Evolutionary conservation across 2,329 filamentous ascomycete species (phyloP).

Genomic region (Hansfordia pulvinata): DNA sequence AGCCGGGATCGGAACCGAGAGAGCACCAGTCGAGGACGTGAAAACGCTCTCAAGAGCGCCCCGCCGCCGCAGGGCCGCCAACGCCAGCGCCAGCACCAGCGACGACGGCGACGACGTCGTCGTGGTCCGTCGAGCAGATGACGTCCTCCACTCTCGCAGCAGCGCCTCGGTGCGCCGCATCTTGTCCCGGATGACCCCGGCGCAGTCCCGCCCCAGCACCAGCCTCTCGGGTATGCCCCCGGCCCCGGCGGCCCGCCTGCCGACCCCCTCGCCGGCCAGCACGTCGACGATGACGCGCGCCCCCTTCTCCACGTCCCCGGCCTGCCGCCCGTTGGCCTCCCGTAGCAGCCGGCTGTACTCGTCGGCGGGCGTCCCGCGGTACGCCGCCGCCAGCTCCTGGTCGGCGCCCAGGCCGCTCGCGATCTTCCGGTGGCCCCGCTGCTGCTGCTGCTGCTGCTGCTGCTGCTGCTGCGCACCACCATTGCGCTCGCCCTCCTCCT

Average conservation of each 20-base stretch:
- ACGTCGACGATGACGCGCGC: conserved; percentile 38
- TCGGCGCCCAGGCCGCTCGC: conserved; percentile 10
- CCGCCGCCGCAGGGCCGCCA: too few relatives aligned
- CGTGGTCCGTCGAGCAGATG: conserved; percentile 21
- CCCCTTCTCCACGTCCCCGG: conserved; percentile 41
- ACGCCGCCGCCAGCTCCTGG: conserved; percentile 17
- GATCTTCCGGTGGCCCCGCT: too few relatives aligned
- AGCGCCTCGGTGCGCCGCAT: conserved; percentile 25
- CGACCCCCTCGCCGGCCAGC: conserved; percentile 35
- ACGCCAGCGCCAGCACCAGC: too few relatives aligned
- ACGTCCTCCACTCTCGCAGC: conserved; percentile 35
- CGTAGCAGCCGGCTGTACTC: conserved; percentile 16
- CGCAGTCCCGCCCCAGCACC: conserved; percentile 37
- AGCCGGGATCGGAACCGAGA: too few relatives aligned
- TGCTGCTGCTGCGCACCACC: too few relatives aligned
- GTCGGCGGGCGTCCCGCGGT: conserved; percentile 13
- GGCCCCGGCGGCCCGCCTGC: conserved; percentile 25
- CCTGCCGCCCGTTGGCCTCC: conserved; percentile 30
- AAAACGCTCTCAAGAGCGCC: too few relatives aligned
- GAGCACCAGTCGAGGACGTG: too few relatives aligned
- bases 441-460: too few relatives aligned
- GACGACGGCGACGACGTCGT: too few relatives aligned
- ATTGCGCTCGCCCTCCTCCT: too few relatives aligned
- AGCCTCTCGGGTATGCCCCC: conserved; percentile 21
- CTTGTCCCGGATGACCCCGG: conserved; percentile 26